Evolutionary conservation across 192 early-diverging fungal genomes (phyloP).

Genomic region (Phycomyces blakesleeanus): DNA sequence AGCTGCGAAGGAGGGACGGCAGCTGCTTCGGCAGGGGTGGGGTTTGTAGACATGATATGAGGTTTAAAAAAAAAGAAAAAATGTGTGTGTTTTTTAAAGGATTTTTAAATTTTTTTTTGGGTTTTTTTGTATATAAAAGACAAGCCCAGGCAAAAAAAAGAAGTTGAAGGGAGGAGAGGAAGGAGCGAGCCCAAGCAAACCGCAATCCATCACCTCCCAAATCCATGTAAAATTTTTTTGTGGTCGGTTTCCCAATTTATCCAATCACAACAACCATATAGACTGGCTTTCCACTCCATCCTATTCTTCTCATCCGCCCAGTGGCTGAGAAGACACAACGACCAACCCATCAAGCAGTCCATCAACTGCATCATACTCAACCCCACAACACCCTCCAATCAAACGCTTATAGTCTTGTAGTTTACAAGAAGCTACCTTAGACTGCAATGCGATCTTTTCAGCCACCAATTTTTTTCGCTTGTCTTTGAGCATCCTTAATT

Average conservation of each 20-base stretch:
- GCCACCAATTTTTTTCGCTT: too few relatives aligned
- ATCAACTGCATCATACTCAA: too few relatives aligned
- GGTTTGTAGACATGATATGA: slow-evolving; percentile 15
- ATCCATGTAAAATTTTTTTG: background rate
- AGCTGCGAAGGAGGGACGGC: slow-evolving; percentile 1
- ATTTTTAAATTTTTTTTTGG: slow-evolving; percentile 11
- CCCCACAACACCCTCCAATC: too few relatives aligned
- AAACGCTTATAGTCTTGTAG: too few relatives aligned
- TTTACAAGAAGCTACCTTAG: too few relatives aligned
- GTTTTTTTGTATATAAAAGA: slow-evolving; percentile 15
- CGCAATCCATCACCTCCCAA: background rate
- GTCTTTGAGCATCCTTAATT: too few relatives aligned
- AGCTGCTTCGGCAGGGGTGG: slow-evolving; percentile 7
- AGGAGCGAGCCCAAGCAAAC: background rate
- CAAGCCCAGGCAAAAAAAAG: slow-evolving; percentile 9
- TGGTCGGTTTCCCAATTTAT: background rate
- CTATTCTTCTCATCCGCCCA: too few relatives aligned
- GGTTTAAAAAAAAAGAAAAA: background rate
- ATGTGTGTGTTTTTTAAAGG: background rate
- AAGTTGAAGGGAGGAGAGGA: slow-evolving; percentile 4
- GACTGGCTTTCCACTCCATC: too few relatives aligned
- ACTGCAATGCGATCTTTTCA: too few relatives aligned
- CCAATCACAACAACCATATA: background rate
- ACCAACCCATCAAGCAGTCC: too few relatives aligned
- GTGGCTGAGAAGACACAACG: too few relatives aligned